Base-by-base conservation (phyloP, 1,139 yeast species). In the Saccharomyces hybrid region DNA sequence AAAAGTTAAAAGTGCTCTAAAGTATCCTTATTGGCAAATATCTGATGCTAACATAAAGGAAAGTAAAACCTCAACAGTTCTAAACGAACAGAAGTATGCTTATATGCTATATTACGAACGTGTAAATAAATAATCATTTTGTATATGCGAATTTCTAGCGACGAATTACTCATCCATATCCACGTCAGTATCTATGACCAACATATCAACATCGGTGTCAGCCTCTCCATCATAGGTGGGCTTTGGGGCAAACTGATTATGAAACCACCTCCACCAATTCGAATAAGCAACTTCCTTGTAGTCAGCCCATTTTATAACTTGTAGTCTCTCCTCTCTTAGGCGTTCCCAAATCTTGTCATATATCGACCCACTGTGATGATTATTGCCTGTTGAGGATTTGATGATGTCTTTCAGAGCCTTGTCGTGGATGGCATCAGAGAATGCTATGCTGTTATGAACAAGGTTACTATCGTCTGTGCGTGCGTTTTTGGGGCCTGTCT, bases 1-100 rank as follows among this genome's bases (percentile, higher is more conserved):
- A 9, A 4, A 9, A 34, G 73, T 84, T 11, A 79, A 82, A 8
- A 76, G 83, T n/a, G 71, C 79, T 26, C 65, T 76, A 6, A 82
- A 81, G 56, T 76, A 79, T 51, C 91, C 91, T 16, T 91, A 82
- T 74, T 91, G 98, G 98, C 78, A 88, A 62, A 81, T 90, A 29
- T 88, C 95, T 59, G 98, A 91, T 69, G 77, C 88, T 2, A 75
- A 74, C 46, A 81, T 86, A 3, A 72, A 79, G 51, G 96, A 89
- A 66, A 84, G 80, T 28, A 75, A 81, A n/a, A 70, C 75, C 13
- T 71, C 74, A 1, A 80, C 84, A 23, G 88, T 89, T 1, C 72
- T 88, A 53, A 74, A 74, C 55, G 96, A 89, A 64, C 81, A 81
- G 42, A 75, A 83, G 14, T 88, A 87, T 23, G 96, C 83, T 2